Evolutionary conservation across 257 asterid species (phyloP), one percentile per base, ranked within the genome.

Genomic region (Nicotiana tabacum): DNA sequence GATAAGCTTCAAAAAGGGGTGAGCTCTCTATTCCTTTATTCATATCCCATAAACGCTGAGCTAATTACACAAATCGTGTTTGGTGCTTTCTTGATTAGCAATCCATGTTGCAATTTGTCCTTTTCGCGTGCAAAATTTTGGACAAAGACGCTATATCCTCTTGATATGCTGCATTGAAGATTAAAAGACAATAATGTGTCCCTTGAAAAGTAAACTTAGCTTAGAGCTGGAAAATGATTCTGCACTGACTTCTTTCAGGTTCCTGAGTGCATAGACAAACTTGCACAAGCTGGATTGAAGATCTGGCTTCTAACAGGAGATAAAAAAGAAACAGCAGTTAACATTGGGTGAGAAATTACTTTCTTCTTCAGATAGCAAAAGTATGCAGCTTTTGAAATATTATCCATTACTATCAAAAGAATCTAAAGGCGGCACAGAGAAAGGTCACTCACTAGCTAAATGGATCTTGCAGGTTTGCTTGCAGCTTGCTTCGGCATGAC

Each of bases 251-350:
- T 82, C 82, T 64, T 83, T 10, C 78, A 96, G 98, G 99, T 96
- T 84, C 98, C 99, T 79, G 97, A 93, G 86, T 96, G 99, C 92
- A 94, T 96, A 66, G 99, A 96, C 88, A 94, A 91, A 90, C 91
- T 96, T 87, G 98, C 99, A 77, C 98, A 88, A 87, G 99, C 99
- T 87, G 99, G 99, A 82, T 87, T 96, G 66, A 96, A 96, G 91
- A 86, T 96, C 80, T 96, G 99, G 99, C 98, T 96, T 85, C 89
- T 96, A 89, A 96, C 99, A 32, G 99, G 99, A 84, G 99, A 96
- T 90, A 96, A 96, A 91, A 96, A 92, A 98, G 99, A 96, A 92
- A 96, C 98, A 77, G 99, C 99, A 82, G 92, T 96, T 65, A 96
- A 96, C 88, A 92, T 96, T 82, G 99, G 99, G 99, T 96, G 65